Base-by-base conservation (phyloP, 2,329 filamentous ascomycete species). In the Aspergillus intermedius region DNA sequence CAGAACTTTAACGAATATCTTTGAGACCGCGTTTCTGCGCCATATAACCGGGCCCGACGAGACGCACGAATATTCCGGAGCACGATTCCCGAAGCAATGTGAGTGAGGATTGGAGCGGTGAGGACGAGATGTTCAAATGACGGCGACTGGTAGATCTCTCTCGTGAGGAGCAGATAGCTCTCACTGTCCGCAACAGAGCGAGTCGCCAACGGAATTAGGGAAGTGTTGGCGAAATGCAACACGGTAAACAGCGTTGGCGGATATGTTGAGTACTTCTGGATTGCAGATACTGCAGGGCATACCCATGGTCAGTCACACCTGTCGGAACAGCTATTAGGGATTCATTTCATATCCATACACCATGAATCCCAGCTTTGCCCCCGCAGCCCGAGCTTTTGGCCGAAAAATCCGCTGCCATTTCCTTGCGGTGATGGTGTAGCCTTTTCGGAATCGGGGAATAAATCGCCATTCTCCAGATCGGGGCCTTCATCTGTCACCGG, bases 251-350 rank as follows among this genome's bases (percentile, higher is more conserved):
- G 73, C 53, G 81, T 82, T 62, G 88, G 91, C 55, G 87, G 82
- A 73, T 95, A 94, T 57, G 87, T 89, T 1, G 89, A 93, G 75
- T 95, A 95, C 66, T 83, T 86, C 68, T 97, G 93, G 32, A 93
- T 77, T 43, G 87, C 81, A 4, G 78, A 78, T 46, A 94, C 86
- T 88, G 54, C 19, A 39, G 9, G 12, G 25, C 34, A 35, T 35
- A 35, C 8, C 13, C 34, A 19, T 42, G 46, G 37, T 37, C 35
- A 37, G 35, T 17, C 34, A 35, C 10, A 35, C 15, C 37, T 22
- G 15, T 7, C 17, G 15, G 37, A 12, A 40, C 10, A 21, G 17
- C 19, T 12, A 17, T 19, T 40, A 15, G 10, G 37, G 15, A 35
- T 10, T 13, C 17, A 43, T 13, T 34, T 42, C 25, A 30, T 40